These are phyloP conservation scores for Helichrysum umbraculigerum DNA, from an alignment of 129 eudicot genomes.

Conservation along the genomic window DNA sequence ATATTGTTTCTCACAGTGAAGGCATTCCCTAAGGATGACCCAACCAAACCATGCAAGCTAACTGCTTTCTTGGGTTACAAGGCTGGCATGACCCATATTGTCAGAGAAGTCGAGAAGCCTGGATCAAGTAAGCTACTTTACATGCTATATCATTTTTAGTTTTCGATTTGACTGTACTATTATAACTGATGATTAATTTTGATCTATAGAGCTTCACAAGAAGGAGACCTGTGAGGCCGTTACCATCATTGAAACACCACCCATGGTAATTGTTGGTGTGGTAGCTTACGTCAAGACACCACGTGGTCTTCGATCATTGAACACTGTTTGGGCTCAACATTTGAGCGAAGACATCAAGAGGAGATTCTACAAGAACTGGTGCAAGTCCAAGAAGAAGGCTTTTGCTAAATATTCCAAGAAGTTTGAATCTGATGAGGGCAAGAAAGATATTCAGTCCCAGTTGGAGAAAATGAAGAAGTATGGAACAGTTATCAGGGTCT, in stretches of 20 bases:
- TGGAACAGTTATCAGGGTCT: constrained; percentile 56
- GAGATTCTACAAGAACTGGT: constrained; percentile 79
- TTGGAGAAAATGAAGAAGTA: constrained; percentile 76
- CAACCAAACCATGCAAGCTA: constrained; percentile 46
- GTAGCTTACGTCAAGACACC: constrained; percentile 72
- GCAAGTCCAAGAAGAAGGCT: constrained; percentile 84
- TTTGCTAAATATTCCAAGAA: constrained; percentile 66
- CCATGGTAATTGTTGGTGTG: constrained; percentile 75
- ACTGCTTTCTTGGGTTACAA: constrained; percentile 58
- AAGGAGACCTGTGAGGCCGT: constrained; percentile 80
- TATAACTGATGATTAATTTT: not conserved
- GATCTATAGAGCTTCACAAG: constrained; percentile 68
- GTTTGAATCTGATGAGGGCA: constrained; percentile 62
- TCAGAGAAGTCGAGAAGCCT: constrained; percentile 55
- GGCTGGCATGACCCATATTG: constrained; percentile 56
- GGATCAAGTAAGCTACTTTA: constrained; percentile 42
- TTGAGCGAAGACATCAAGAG: constrained; percentile 65
- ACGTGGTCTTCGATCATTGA: constrained; percentile 58
- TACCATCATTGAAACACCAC: constrained; percentile 72
- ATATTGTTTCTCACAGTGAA: constrained; percentile 33
- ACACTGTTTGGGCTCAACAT: constrained; percentile 83
- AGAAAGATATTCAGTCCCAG: constrained; percentile 61
- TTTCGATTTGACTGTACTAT: not conserved
- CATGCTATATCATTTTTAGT: not conserved
- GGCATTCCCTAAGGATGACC: constrained; percentile 54